These are phyloP conservation scores for Ananas comosus DNA, from an alignment of 176 grass and related monocot genomes.

Conservation along the genomic window DNA sequence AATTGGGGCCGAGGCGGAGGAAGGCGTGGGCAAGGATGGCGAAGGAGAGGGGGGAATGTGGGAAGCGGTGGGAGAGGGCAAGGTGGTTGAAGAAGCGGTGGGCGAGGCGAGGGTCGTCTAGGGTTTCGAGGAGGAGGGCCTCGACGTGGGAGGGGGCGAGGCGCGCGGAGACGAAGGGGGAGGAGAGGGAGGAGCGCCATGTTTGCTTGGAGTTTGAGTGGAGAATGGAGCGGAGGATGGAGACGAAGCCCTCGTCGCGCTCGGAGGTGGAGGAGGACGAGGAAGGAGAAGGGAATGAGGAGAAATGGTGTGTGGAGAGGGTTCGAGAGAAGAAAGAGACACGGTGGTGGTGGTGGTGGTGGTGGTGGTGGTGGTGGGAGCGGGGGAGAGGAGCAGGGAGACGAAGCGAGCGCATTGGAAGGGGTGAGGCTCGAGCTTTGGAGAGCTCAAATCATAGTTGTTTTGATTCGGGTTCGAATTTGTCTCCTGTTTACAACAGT, in stretches of 20 bases:
- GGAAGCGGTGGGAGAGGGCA: conserved; percentile 18
- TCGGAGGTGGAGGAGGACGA: neutral
- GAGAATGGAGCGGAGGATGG: conserved; percentile 15
- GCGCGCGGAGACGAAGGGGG: conserved; percentile 10
- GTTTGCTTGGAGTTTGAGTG: conserved; percentile 4
- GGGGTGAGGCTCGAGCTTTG: neutral
- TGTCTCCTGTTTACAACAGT: too few species aligned
- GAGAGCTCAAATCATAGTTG: too few species aligned
- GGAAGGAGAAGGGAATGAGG: neutral
- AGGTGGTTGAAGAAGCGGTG: conserved; percentile 24
- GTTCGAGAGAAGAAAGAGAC: neutral
- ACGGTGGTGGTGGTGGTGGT: conserved; percentile 10
- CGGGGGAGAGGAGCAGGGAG: neutral
- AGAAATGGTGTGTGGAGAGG: conserved; percentile 10
- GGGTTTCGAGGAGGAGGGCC: conserved; percentile 7
- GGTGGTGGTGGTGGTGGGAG: conserved; percentile 17
- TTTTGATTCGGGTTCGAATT: too few species aligned
- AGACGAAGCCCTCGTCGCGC: conserved; percentile 22
- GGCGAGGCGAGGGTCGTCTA: conserved; percentile 7
- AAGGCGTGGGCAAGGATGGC: conserved; percentile 17
- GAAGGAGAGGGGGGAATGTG: conserved; percentile 20
- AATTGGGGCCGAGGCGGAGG: conserved; percentile 11
- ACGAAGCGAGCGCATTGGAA: neutral
- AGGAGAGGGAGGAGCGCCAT: conserved; percentile 11
- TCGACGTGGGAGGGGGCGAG: conserved; percentile 17